Base-by-base conservation (phyloP, 176 grass and related monocot species). In the Musa itinerans region DNA sequence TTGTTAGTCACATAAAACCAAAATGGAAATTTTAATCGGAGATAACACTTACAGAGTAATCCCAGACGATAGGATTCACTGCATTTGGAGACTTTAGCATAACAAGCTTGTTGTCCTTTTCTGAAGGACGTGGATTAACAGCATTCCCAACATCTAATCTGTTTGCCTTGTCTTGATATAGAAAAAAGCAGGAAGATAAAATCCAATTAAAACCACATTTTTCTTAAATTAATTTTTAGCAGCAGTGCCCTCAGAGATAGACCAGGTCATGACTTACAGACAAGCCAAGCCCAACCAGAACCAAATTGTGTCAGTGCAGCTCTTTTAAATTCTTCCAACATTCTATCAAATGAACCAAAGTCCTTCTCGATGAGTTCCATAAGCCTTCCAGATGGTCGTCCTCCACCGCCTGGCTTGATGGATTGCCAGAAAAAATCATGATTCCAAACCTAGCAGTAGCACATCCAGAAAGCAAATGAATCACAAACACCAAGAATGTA, bases 261-360 rank as follows among this genome's bases (percentile, higher is more conserved):
- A 49, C 3, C 29, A 70, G 15, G 14, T 21, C 74, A 11, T n/a
- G 51, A 91, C 95, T 89, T 55, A 94, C 95, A 91, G 16, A 80
- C 87, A 80, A 98, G 90, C 95, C 95, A 93, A 78, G 85, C 86
- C 95, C 95, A 98, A 73, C 90, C 95, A 85, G 95, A 93, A 76
- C 95, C 90, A 74, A 91, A 98, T 56, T 98, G 95, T 57, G 95
- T 87, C 34, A 74, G 67, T 50, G 95, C 84, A 68, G 84, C 90
- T 74, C 70, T 83, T 75, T 86, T 75, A 59, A 93, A 85, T 54
- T 93, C 86, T 20, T 70, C 80, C 10, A 86, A 43, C 86, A 98
- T 88, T 54, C 20, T 72, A 0, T 89, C 75, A 11, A 91, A 91
- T 14, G 95, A 98, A 16, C 90, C 95, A 68, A 98, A 98, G 72